Conservation (phyloP, 75 land plant genomes). For the Selaginella tamariscina region DNA sequence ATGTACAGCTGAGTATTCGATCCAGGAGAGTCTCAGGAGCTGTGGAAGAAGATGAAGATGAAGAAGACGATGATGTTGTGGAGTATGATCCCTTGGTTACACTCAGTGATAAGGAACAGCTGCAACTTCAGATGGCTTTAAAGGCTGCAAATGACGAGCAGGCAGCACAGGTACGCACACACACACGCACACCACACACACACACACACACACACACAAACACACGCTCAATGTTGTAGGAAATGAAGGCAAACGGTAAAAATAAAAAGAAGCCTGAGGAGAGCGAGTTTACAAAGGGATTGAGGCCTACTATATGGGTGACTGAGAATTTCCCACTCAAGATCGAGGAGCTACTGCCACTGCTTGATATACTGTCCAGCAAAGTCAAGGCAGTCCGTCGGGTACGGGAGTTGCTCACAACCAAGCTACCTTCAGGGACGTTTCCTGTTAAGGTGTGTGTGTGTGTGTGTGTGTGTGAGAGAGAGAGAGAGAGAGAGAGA, state of each 20-base stretch:
- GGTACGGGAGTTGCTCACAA: conserved; percentile 61
- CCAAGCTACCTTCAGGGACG: conserved; percentile 73
- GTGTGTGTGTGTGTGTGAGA: neutral
- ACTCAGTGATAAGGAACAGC: neutral
- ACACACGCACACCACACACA: no score
- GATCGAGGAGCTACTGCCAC: conserved; percentile 59
- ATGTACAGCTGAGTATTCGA: neutral
- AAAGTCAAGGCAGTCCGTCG: conserved; percentile 68
- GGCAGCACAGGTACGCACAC: no score
- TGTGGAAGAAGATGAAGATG: conserved; percentile 8
- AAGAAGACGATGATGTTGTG: neutral
- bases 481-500: neutral
- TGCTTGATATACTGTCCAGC: conserved; percentile 62
- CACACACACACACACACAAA: no score
- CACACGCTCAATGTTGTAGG: no score
- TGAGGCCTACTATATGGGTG: conserved; percentile 56
- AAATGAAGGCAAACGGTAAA: no score
- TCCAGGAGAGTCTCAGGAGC: conserved; percentile 3
- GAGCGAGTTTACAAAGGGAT: conserved; percentile 53
- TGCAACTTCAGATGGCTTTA: neutral
- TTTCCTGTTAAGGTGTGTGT: conserved; percentile 74
- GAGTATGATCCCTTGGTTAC: neutral
- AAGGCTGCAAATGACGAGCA: no score
- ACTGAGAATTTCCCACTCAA: conserved; percentile 67
- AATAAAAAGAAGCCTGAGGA: conserved; percentile 17